Base-by-base conservation (phyloP, 169 alveolate genomes). In the Hepatocystis sp. region DNA sequence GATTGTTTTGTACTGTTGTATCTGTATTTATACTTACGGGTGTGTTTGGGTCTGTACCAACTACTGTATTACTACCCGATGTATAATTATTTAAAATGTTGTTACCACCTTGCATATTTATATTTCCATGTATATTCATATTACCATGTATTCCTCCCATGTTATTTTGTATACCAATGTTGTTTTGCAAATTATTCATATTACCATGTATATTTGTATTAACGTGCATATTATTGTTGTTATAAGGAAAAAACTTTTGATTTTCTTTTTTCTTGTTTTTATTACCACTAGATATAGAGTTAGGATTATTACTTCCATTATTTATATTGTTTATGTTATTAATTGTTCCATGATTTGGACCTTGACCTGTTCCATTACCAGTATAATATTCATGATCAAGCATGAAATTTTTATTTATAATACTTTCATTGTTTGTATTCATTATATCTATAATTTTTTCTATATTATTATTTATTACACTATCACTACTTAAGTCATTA, bases 371-470 rank as follows among this genome's bases (percentile, higher is more conserved):
- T n/a, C n/a, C n/a, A n/a, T n/a, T n/a, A n/a, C n/a, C n/a, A n/a
- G 13, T 58, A 30, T 13, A 10, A 4, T 4, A 25, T 19, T 44
- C 40, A 7, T 15, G 28, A 42, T 40, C 17, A 27, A 11, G 32
- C 13, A 8, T n/a, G 10, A 52, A 21, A 10, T 11, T 2, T 19
- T 28, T 15, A 4, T n/a, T 36, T 25, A 34, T 51, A 25, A 8
- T 2, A 19, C 46, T 47, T 28, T 56, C 63, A 47, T 76, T 76
- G 46, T 64, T 76, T 30, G 76, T 44, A 36, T 51, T 76, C 88
- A 84, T 84, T 30, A 84, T 84, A 15, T 67, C 85, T 15, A 84
- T 42, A 13, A 84, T 84, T 61, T 67, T 84, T 30, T 67, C 76
- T 21, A 84, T 61, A 15, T 56, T 36, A 1, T 36, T 66, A 56